Percentiles rank a stretch among this genome's conserved stretches.
Conservation (phyloP, 768 basidiomycete species). For the Trametes sanguinea region DNA sequence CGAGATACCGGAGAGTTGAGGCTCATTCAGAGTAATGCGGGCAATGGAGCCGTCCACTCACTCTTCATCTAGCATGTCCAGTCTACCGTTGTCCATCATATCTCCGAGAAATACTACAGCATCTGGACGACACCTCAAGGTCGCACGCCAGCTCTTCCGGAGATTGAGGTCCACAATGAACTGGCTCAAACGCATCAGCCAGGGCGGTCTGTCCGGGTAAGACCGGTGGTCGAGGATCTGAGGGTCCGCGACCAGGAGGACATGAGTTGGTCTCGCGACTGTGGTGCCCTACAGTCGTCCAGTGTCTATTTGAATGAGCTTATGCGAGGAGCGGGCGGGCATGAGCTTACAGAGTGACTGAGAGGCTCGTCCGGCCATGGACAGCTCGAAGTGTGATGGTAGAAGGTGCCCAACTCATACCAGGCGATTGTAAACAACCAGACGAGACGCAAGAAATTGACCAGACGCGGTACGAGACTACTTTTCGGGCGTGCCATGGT, state of each 20-base stretch:
- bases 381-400: conserved; percentile 55
- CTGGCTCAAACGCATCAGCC: conserved; percentile 61
- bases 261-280: conserved; percentile 41
- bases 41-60: conserved; percentile 41
- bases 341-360: conserved; percentile 8
- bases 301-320: conserved; percentile 19
- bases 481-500: neutral
- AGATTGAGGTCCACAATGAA: conserved; percentile 79
- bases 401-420: conserved; percentile 68
- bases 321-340: conserved; percentile 11
- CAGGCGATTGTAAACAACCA: conserved; percentile 71
- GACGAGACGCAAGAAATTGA: conserved; percentile 49
- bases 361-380: conserved; percentile 17
- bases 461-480: conserved; percentile 27
- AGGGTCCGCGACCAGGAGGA: conserved; percentile 87
- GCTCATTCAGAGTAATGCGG: neutral
- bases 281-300: conserved; percentile 21
- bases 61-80: conserved; percentile 65
- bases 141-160: conserved; percentile 80
- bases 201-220: conserved; percentile 60
- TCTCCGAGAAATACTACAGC: conserved; percentile 85
- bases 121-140: conserved; percentile 61
- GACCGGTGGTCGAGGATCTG: conserved; percentile 80
- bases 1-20: neutral
- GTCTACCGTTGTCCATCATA: conserved; percentile 86